Conservation (phyloP, 2,329 filamentous ascomycete genomes). For the Venturia carpophila region DNA sequence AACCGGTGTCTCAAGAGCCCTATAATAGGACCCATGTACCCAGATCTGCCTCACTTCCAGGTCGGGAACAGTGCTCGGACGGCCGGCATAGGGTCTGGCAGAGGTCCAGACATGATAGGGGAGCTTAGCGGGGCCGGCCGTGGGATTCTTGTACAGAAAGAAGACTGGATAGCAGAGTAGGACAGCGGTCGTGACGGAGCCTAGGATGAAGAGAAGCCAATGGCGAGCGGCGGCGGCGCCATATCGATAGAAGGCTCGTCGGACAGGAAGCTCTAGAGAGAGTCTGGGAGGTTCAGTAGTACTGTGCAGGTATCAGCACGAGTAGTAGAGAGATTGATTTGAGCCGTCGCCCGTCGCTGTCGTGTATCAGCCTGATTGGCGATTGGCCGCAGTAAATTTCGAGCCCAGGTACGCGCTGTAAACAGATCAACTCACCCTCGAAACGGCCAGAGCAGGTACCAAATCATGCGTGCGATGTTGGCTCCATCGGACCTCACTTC, state of each 20-base stretch:
- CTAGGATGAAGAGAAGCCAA: conserved; percentile 64
- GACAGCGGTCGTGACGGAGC: conserved; percentile 64
- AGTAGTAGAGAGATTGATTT: neutral
- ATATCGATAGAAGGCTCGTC: conserved; percentile 58
- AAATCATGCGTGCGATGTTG: conserved; percentile 50
- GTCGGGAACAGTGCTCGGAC: conserved; percentile 49
- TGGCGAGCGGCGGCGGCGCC: conserved; percentile 63
- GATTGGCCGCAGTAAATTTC: neutral
- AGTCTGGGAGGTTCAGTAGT: conserved; percentile 67
- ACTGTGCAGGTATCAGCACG: conserved; percentile 36
- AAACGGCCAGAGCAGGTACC: conserved; percentile 69
- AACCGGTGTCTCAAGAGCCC: conserved; percentile 59
- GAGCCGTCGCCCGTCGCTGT: too few species aligned
- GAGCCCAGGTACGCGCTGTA: neutral
- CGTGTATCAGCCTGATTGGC: neutral
- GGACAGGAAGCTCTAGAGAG: conserved; percentile 56
- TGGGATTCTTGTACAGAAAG: conserved; percentile 66
- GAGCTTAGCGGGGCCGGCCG: conserved; percentile 61
- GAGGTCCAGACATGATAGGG: conserved; percentile 78
- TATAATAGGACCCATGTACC: conserved; percentile 76
- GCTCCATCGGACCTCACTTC: neutral
- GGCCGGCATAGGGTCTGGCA: conserved; percentile 54
- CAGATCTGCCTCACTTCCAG: conserved; percentile 77
- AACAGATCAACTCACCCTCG: conserved; percentile 52
- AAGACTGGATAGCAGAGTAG: conserved; percentile 66